These are phyloP conservation scores for Ganoderma resinaceum DNA, from an alignment of 1,284 basidiomycete species.

Conservation along the genomic window DNA sequence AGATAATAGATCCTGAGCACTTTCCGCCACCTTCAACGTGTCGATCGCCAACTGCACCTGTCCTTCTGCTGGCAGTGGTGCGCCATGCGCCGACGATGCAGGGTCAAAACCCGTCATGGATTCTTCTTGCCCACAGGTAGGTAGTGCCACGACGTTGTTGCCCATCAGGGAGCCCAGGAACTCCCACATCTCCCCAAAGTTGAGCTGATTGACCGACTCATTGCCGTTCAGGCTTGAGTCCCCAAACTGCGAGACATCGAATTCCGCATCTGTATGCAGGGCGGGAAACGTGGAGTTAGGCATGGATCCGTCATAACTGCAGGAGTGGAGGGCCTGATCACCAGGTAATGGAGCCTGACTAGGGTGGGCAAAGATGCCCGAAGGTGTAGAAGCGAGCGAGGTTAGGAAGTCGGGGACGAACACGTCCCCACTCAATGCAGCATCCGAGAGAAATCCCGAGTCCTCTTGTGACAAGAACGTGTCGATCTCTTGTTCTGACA, in stretches of 20 bases:
- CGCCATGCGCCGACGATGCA: not conserved
- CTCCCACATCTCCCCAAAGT: conserved; percentile 38
- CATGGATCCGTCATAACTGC: not conserved
- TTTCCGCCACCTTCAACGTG: conserved; percentile 27
- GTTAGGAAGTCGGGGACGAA: conserved; percentile 22
- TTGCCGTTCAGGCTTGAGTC: conserved; percentile 20
- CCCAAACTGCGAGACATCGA: conserved; percentile 18
- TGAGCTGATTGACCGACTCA: conserved; percentile 25
- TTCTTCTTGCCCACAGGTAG: not conserved
- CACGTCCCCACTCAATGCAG: conserved; percentile 4
- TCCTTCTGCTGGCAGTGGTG: conserved; percentile 5
- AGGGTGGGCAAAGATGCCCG: not conserved
- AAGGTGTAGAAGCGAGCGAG: conserved; percentile 9
- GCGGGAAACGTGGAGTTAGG: not conserved
- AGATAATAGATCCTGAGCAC: conserved; percentile 25
- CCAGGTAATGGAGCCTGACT: not conserved
- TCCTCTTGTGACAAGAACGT: conserved; percentile 22
- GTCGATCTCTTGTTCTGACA: conserved; percentile 26
- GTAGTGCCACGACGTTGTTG: conserved; percentile 25
- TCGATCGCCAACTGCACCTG: conserved; percentile 24
- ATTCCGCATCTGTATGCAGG: conserved; percentile 14
- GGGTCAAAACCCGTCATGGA: not conserved
- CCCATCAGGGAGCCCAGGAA: conserved; percentile 35
- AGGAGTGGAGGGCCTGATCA: not conserved
- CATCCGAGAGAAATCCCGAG: conserved; percentile 23